Base-by-base conservation (phyloP, 345 rosid genomes). In the Excoecaria cochinchinensis region DNA sequence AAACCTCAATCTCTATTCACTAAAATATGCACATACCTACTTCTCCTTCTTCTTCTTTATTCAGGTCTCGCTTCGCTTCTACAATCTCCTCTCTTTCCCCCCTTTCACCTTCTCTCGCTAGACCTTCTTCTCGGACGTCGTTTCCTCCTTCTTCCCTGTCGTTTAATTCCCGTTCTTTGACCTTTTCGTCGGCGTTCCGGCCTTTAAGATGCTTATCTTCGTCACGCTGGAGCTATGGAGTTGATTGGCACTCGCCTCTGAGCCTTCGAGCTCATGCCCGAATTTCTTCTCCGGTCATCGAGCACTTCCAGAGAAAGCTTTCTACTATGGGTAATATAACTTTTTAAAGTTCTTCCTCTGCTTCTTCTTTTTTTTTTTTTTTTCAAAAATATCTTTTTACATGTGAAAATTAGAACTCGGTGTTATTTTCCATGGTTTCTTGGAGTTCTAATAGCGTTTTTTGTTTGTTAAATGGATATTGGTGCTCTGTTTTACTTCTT, bases 141-240 rank as follows among this genome's bases (percentile, higher is more conserved):
- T 4, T 78, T 68, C 72, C 73, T 51, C 78, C 82, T 14, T 25
- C 78, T 10, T 51, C 87, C 48, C 58, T 79, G 7, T 63, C 73
- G 17, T 58, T 74, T 55, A 72, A 58, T 60, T 85, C 76, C 36
- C 90, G 95, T 74, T 84, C 94, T 68, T 78, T 88, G 46, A 66
- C 86, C 66, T 83, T 79, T 80, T 74, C 84, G 16, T 70, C 91
- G 64, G 85, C 92, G n/a, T 77, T 66, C 36, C 86, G 93, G 52
- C 82, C 89, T 4, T 67, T 88, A 40, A 81, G 83, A 22, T 77
- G 76, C 73, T 89, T 85, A 31, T 31, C 31, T 11, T 76, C 79
- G 2, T 88, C 92, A 39, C 89, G 91, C 62, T 90, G 98, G 97
- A 86, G 92, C 75, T 97, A 90, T 80, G 86, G 94, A 55, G 83